Conservation (phyloP, 768 basidiomycete genomes). For the Calocera cornea region DNA sequence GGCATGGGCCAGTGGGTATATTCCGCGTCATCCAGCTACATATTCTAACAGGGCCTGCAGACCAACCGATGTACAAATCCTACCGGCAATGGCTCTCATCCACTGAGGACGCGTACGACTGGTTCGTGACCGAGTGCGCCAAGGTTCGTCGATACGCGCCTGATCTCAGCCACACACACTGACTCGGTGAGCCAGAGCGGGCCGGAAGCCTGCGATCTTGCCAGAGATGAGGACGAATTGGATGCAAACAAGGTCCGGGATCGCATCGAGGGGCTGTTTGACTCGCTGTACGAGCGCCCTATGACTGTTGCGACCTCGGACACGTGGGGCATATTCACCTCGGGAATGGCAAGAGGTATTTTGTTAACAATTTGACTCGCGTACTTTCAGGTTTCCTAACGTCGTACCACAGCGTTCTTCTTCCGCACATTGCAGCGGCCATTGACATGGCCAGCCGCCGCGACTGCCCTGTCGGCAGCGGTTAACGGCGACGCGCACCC, state of each 20-base stretch:
- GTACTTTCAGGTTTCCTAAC: neutral
- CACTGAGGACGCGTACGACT: constrained; percentile 10
- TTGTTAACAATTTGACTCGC: too few relatives aligned
- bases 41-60: neutral
- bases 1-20: constrained; percentile 10
- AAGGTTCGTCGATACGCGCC: constrained; percentile 5
- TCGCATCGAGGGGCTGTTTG: constrained; percentile 10
- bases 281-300: constrained; percentile 8
- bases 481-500: constrained; percentile 10
- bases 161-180: neutral
- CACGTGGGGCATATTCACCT: constrained; percentile 6
- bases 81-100: constrained; percentile 6
- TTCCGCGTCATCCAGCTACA: neutral
- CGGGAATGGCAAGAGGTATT: constrained; percentile 9
- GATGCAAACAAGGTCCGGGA: neutral
- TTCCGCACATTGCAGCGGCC: constrained; percentile 5
- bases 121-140: constrained; percentile 9
- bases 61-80: constrained; percentile 7
- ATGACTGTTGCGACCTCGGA: constrained; percentile 4
- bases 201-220: constrained; percentile 10
- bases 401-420: constrained; percentile 5
- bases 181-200: constrained; percentile 5
- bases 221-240: neutral
- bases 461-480: constrained; percentile 4
- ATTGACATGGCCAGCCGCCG: constrained; percentile 4